A percentile compares a stretch with the other conserved stretches of the same genome.
phyloP scores from a whole-genome alignment of 2,329 filamentous ascomycete species.

The Lasiodiplodia gonubiensis region DNA sequence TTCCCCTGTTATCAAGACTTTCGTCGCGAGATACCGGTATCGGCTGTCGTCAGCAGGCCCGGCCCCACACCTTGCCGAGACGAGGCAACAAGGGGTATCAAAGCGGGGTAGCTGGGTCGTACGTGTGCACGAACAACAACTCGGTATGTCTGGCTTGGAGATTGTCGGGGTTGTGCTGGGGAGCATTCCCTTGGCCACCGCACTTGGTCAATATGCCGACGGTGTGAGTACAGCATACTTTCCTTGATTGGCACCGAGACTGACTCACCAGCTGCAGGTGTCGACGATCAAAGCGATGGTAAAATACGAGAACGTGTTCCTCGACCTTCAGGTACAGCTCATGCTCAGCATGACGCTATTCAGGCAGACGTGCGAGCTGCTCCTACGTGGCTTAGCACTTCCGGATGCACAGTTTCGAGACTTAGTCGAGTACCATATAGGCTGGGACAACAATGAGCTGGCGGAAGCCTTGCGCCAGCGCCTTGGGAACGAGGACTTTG shows the following conservation, averaged over 20 bases:
- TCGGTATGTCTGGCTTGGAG: conserved; percentile 32
- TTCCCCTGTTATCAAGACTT: no score
- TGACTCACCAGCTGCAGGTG: conserved; percentile 21
- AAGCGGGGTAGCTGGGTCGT: no score
- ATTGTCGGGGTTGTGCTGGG: conserved; percentile 33
- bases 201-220: conserved; percentile 29
- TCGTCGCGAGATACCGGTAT: no score
- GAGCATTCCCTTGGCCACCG: conserved; percentile 32
- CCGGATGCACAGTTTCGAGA: conserved; percentile 22
- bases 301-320: conserved; percentile 28
- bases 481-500: no score
- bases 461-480: no score
- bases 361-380: conserved; percentile 29
- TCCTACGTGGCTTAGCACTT: conserved; percentile 13
- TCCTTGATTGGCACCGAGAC: neutral
- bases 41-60: no score
- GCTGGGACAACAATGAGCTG: conserved; percentile 5
- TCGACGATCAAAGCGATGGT: conserved; percentile 28
- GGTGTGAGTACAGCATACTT: conserved; percentile 15
- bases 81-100: no score
- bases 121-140: no score
- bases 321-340: conserved; percentile 23
- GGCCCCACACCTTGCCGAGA: fast-evolving
- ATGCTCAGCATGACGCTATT: conserved; percentile 22
- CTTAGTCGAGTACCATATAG: conserved; percentile 10